Evolutionary conservation across 2,329 filamentous ascomycete species (phyloP), one percentile per base, ranked within the genome.

Genomic region (Pseudogymnoascus verrucosus): DNA sequence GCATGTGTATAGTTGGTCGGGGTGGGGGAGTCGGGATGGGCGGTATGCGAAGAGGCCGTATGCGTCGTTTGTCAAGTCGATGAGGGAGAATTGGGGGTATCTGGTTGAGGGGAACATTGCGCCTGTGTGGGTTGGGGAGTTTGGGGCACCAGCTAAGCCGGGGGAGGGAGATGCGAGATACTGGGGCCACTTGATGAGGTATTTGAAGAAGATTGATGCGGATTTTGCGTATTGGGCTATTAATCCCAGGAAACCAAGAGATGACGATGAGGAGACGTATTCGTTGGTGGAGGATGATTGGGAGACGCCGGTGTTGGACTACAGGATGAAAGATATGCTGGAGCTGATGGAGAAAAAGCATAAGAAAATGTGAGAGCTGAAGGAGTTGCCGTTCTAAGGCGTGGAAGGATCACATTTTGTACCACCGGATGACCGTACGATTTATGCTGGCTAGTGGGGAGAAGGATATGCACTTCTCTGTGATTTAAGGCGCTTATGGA

Each of bases 221-320:
- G 86, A 89, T 68, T 88, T 87, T 76, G 87, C 83, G 5, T 89
- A 89, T 74, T 89, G 87, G 87, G 86, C 86, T 14, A 71, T 89
- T 67, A 89, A 89, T 74, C 84, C 86, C 40, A 78, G 84, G 57
- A 89, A 89, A 74, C 83, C 85, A 8, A 79, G 79, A 64, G 76
- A 81, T 39, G 79, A 86, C 71, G 79, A 76, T 60, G 77, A 75
- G 34, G 86, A 89, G 76, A 79, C 79, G 11, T 89, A 89, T 71
- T 81, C 82, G 2, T 74, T 89, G 23, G 75, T 89, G 16, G 74
- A 80, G 65, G 85, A 88, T 69, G 84, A 87, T 72, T 89, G 86
- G 86, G 70, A 80, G 67, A 88, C 84, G 16, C 81, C 84, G 0
- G 77, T 86, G 62, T 74, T 84, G 69, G 85, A 87, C 71, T 87